Conservation (phyloP, 2,329 filamentous ascomycete genomes). For the Penicillium sp. region DNA sequence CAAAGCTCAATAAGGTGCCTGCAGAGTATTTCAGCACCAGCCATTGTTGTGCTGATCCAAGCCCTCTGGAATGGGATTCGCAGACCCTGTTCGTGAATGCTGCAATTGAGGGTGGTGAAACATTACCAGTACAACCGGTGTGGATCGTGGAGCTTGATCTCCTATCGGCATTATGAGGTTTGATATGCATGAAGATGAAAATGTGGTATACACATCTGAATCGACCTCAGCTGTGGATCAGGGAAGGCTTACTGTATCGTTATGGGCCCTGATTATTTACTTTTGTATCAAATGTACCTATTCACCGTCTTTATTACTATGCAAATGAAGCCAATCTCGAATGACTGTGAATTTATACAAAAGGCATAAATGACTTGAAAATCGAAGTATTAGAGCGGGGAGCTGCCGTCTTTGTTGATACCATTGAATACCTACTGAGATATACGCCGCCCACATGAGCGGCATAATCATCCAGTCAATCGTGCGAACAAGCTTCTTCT, state of each 20-base stretch:
- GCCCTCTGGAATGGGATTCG: conserved; percentile 40
- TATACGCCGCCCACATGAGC: conserved; percentile 57
- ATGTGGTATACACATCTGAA: too few relatives aligned
- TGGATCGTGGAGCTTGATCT: conserved; percentile 60
- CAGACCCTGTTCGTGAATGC: conserved; percentile 67
- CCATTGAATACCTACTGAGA: conserved; percentile 54
- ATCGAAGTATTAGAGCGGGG: conserved; percentile 54
- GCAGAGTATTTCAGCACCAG: conserved; percentile 44
- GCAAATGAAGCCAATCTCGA: too few relatives aligned
- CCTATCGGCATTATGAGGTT: conserved; percentile 7
- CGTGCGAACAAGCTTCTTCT: conserved; percentile 39
- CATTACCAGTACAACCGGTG: conserved; percentile 47
- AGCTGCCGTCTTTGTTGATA: conserved; percentile 25
- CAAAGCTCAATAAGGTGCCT: background rate
- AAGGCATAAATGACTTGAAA: conserved; percentile 55
- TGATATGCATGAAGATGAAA: too few relatives aligned
- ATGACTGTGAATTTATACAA: conserved; percentile 65
- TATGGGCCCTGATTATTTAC: too few relatives aligned
- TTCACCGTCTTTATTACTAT: too few relatives aligned
- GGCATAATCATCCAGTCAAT: conserved; percentile 55
- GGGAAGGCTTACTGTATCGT: too few relatives aligned
- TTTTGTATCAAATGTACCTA: too few relatives aligned
- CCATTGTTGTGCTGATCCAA: conserved; percentile 39
- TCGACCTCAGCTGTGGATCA: too few relatives aligned
- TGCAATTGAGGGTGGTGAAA: conserved; percentile 51